Conservation (phyloP, 2,329 filamentous ascomycete genomes). For the Diaporthe aspalathi region DNA sequence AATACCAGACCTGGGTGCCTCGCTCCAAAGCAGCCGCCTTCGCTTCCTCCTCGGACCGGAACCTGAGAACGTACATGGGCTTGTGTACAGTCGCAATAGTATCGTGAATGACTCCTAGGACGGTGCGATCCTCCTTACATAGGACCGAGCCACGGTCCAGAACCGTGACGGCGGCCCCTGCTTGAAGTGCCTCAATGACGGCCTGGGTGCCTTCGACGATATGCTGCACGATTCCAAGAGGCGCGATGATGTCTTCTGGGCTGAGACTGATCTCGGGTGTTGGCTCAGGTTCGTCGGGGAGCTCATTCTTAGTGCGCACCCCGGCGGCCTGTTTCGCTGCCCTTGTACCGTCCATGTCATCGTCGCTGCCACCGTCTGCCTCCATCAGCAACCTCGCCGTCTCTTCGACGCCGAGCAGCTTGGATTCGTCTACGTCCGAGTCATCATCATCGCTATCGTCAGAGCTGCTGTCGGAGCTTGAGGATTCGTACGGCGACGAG, state of each 20-base stretch:
- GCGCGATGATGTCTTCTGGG: slow-evolving; percentile 78
- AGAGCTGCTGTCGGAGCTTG: slow-evolving; percentile 67
- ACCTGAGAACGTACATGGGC: slow-evolving; percentile 86
- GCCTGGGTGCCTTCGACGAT: slow-evolving; percentile 79
- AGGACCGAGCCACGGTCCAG: slow-evolving; percentile 87
- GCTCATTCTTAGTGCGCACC: slow-evolving; percentile 86
- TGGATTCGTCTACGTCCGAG: slow-evolving; percentile 71
- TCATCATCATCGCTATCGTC: slow-evolving; percentile 68
- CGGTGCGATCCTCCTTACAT: slow-evolving; percentile 78
- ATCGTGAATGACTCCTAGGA: slow-evolving; percentile 87
- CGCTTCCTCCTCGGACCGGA: slow-evolving; percentile 76
- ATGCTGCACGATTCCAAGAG: slow-evolving; percentile 79
- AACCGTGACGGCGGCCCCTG: slow-evolving; percentile 81
- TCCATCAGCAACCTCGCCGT: slow-evolving; percentile 88
- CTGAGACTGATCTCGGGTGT: slow-evolving; percentile 85
- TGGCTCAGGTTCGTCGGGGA: slow-evolving; percentile 70
- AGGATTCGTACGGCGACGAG: slow-evolving; percentile 80
- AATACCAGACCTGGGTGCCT: slow-evolving; percentile 82
- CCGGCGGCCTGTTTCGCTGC: slow-evolving; percentile 58
- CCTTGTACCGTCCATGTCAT: slow-evolving; percentile 70
- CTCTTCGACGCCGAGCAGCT: slow-evolving; percentile 81
- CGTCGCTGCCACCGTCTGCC: slow-evolving; percentile 82
- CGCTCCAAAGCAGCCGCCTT: slow-evolving; percentile 73
- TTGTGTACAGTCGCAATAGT: slow-evolving; percentile 87
- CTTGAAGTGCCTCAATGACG: slow-evolving; percentile 81